phyloP scores from a whole-genome alignment of 495 filamentous ascomycete species.

The Lepidopterella palustris region DNA sequence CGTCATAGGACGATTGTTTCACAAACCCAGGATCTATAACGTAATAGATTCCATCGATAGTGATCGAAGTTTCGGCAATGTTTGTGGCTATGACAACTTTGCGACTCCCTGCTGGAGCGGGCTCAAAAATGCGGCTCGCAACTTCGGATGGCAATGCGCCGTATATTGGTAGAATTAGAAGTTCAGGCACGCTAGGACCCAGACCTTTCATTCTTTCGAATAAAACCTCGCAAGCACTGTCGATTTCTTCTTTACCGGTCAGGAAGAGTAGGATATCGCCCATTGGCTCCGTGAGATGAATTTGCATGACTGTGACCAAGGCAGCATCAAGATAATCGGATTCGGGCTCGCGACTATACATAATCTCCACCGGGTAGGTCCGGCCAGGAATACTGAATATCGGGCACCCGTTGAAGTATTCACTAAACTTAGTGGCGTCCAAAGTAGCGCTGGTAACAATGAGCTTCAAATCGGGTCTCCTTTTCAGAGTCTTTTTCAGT shows the following conservation, averaged over 20 bases:
- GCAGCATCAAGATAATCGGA: constrained; percentile 96
- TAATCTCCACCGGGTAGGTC: constrained; percentile 90
- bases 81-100: constrained; percentile 99
- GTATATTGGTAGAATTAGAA: constrained; percentile 92
- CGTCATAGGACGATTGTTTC: constrained; percentile 95
- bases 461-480: constrained; percentile 78
- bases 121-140: constrained; percentile 91
- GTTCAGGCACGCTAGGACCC: constrained; percentile 81
- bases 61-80: constrained; percentile 96
- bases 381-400: constrained; percentile 95
- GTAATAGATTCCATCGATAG: constrained; percentile 95
- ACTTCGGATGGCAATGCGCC: constrained; percentile 87
- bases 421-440: constrained; percentile 94
- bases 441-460: constrained; percentile 96
- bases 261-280: constrained; percentile 95
- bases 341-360: constrained; percentile 91
- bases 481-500: constrained; percentile 86
- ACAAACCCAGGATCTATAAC: constrained; percentile 97
- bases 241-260: constrained; percentile 97
- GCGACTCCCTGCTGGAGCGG: constrained; percentile 75
- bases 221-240: constrained; percentile 85
- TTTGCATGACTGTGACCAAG: constrained; percentile 93
- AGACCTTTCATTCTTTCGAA: constrained; percentile 95
- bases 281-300: constrained; percentile 82
- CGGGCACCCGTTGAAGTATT: constrained; percentile 89